phyloP scores from a whole-genome alignment of 2,329 filamentous ascomycete species.

The Ceratocystis colombiana region DNA sequence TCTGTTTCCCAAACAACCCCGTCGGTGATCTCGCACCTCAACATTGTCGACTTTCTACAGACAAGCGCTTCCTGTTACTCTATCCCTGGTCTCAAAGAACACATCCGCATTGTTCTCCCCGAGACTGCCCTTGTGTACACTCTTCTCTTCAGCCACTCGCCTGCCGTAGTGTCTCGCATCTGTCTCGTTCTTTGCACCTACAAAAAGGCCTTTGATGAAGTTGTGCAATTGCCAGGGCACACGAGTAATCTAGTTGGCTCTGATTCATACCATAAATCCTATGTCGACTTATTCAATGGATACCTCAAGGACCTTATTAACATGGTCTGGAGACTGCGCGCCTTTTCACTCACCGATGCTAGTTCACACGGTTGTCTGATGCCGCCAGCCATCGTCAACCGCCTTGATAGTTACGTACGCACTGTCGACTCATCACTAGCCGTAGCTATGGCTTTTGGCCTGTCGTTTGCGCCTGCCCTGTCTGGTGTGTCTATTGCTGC shows the following conservation, averaged over 20 bases:
- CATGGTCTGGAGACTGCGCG: slow-evolving; percentile 65
- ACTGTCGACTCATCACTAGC: slow-evolving; percentile 40
- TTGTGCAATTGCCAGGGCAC: slow-evolving; percentile 7
- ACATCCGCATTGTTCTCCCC: slow-evolving; percentile 58
- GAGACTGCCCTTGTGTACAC: slow-evolving; percentile 58
- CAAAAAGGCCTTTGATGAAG: slow-evolving; percentile 60
- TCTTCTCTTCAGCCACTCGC: slow-evolving; percentile 55
- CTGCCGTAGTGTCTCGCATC: slow-evolving; percentile 55
- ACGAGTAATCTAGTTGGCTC: slow-evolving; percentile 40
- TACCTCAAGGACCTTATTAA: slow-evolving; percentile 84
- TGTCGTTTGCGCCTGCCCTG: slow-evolving; percentile 50
- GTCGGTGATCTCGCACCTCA: slow-evolving; percentile 39
- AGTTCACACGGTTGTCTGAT: slow-evolving; percentile 49
- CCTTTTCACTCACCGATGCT: slow-evolving; percentile 55
- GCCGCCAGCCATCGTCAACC: slow-evolving; percentile 37
- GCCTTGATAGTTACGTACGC: slow-evolving; percentile 41
- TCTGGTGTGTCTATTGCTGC: slow-evolving; percentile 46
- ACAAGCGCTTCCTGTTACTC: slow-evolving; percentile 48
- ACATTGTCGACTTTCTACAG: slow-evolving; percentile 62
- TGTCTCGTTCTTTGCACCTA: slow-evolving; percentile 60
- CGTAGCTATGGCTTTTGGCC: slow-evolving; percentile 44
- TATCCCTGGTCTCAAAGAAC: slow-evolving; percentile 40
- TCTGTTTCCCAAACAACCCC: slow-evolving; percentile 48
- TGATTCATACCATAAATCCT: slow-evolving; percentile 45
- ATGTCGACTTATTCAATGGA: slow-evolving; percentile 65